Evolutionary conservation across 176 grass and related monocot species (phyloP).

Genomic region (Cenchrus purpureus): DNA sequence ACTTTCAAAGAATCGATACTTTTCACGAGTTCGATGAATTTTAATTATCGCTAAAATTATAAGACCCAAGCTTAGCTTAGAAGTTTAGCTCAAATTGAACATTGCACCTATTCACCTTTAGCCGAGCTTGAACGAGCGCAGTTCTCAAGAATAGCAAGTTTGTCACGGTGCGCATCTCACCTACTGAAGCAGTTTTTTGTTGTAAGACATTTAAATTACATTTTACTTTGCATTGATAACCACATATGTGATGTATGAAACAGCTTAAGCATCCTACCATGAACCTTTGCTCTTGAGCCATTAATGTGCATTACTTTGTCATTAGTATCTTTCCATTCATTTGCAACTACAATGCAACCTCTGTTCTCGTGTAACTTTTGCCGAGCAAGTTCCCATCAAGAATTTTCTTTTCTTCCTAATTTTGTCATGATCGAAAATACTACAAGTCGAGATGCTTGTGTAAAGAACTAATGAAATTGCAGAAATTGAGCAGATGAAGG

Average conservation of each 20-base stretch:
- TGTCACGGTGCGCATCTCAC: conserved; percentile 98
- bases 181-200: conserved; percentile 52
- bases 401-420: conserved; percentile 86
- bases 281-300: conserved; percentile 97
- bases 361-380: conserved; percentile 94
- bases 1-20: conserved; percentile 91
- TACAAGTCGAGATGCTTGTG: conserved; percentile 12
- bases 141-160: conserved; percentile 82
- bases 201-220: conserved; percentile 12
- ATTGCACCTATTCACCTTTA: conserved; percentile 64
- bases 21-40: conserved; percentile 56
- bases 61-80: neutral
- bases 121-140: conserved; percentile 72
- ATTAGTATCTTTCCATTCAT: conserved; percentile 98
- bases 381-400: conserved; percentile 91
- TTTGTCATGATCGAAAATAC: conserved; percentile 31
- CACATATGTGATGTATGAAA: conserved; percentile 7
- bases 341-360: conserved; percentile 95
- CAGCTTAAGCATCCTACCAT: conserved; percentile 52
- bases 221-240: neutral
- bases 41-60: neutral
- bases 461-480: conserved; percentile 18
- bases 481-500: conserved; percentile 1
- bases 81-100: conserved; percentile 25
- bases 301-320: conserved; percentile 99